Base-by-base conservation (phyloP, 345 rosid species). In the Reutealis trisperma region DNA sequence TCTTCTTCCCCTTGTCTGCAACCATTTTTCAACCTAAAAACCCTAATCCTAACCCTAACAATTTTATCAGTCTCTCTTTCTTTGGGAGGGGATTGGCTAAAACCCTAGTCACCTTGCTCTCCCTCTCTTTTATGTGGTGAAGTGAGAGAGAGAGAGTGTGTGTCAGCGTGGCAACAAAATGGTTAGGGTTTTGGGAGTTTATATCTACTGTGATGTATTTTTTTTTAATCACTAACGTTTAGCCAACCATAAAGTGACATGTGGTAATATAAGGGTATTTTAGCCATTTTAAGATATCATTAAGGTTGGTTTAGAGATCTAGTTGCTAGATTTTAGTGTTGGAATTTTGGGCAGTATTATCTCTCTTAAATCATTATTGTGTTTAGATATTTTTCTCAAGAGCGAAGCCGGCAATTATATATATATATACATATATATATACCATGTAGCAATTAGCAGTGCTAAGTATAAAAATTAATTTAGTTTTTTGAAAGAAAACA, bases 1-100 rank as follows among this genome's bases (percentile, higher is more conserved):
- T 83, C 88, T 91, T 96, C 89, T 94, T 96, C 69, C 91, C 92
- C 85, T 90, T 94, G 79, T 92, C 96, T 8, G 87, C 90, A 58
- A 86, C 96, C 98, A 94, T 94, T 76, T 77, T 84, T 15, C 80
- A 63, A 84, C 66, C 75, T 63, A 75, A 57, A 42, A 67, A 72
- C 75, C 71, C 78, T 63, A 42, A 68, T 21, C 47, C 41, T 45
- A 67, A 72, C 75, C 71, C 78, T 63, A 42, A 68, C 24, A 55
- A 47, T 45, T 54, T 54, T 63, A 18, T 21, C 69, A n/a, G 37
- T 4, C 4, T 41, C 44, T 71, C 47, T 37, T 70, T 21, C 42
- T 42, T 68, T 19, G 45, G 58, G 63, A 13, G 32, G 42, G n/a
- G 63, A n/a, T 59, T 70, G 44, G 77, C 87, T 85, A 79, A 87